Evolutionary conservation across 2,329 filamentous ascomycete genomes (phyloP).

Genomic region (Cadophora luteo-olivacea): DNA sequence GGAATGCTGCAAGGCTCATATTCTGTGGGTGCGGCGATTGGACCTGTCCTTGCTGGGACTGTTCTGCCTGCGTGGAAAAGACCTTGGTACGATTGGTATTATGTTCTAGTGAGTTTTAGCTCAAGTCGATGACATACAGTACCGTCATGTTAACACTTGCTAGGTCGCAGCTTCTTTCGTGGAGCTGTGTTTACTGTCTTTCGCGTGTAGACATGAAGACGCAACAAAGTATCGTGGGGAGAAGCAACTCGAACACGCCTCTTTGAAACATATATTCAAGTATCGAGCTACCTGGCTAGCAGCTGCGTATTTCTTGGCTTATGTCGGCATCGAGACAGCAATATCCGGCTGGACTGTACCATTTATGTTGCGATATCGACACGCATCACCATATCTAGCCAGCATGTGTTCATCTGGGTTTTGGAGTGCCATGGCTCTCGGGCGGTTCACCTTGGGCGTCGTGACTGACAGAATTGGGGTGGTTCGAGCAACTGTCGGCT

Average conservation of each 20-base stretch:
- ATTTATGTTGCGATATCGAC: slow-evolving; percentile 1
- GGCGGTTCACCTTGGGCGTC: slow-evolving; percentile 4
- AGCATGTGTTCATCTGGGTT: slow-evolving; percentile 7
- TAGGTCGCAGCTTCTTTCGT: background rate
- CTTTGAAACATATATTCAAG: background rate
- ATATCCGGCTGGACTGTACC: slow-evolving; percentile 3
- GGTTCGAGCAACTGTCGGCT: background rate
- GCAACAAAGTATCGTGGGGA: slow-evolving; percentile 3
- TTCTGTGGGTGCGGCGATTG: slow-evolving; percentile 4
- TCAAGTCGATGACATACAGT: too few species aligned
- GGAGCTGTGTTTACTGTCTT: background rate
- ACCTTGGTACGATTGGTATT: slow-evolving; percentile 11
- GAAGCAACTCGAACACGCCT: background rate
- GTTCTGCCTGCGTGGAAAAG: background rate
- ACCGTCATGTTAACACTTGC: too few species aligned
- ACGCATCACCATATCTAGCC: background rate
- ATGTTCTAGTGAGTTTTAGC: slow-evolving; percentile 12
- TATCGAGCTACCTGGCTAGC: slow-evolving; percentile 5
- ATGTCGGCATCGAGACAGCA: slow-evolving; percentile 9
- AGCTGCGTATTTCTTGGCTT: background rate
- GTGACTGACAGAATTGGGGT: slow-evolving; percentile 3
- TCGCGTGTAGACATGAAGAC: background rate
- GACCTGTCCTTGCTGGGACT: background rate
- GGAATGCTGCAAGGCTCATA: slow-evolving; percentile 7
- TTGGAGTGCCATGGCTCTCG: background rate